Base-by-base conservation (phyloP, 768 basidiomycete genomes). In the Coprinopsis marcescibilis region DNA sequence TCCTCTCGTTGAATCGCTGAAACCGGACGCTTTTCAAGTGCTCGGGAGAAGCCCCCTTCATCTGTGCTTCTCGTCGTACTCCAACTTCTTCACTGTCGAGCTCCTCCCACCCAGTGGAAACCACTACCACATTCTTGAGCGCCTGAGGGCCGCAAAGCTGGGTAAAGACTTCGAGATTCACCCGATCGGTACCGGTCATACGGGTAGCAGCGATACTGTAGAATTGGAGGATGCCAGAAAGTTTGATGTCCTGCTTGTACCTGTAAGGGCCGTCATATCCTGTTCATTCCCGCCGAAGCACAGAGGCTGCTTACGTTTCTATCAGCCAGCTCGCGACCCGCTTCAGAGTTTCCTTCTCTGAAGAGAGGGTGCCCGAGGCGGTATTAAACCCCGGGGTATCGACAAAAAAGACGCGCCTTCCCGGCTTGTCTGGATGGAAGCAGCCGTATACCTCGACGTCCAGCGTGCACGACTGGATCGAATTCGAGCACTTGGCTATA, bases 31-130 rank as follows among this genome's bases (percentile, higher is more conserved):
- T 39, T 2, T 50, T 45, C 3, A 41, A 27, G 8, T 45, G 48
- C 11, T 43, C 52, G 52, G 54, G 56, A 26, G 53, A 58, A 3
- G 45, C 29, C 17, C 33, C 45, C 21, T 19, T 48, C 29, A 70
- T 58, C 34, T 68, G 49, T 0, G n/a, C 4, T 39, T 67, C 63
- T 6, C 60, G 52, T 19, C 43, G 49, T 2, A 25, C 40, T 6
- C 44, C 48, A n/a, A 32, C 51, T 8, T 50, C 13, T 1, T 11
- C 7, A 3, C 1, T 34, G 13, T 43, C 30, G 10, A 55, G 24
- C 3, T 41, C 58, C 13, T 55, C 58, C 70, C 68, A 71, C 62
- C 66, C 68, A 1, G 64, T 70, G 1, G 69, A 71, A n/a, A 63
- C 55, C 12, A 72, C 50, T 15, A 61, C 52, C 3, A 65, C 56